A percentile compares a stretch with the other conserved stretches of the same genome.
Conservation (phyloP, 1,139 yeast genomes). For the Suhomyces anneliseae region DNA sequence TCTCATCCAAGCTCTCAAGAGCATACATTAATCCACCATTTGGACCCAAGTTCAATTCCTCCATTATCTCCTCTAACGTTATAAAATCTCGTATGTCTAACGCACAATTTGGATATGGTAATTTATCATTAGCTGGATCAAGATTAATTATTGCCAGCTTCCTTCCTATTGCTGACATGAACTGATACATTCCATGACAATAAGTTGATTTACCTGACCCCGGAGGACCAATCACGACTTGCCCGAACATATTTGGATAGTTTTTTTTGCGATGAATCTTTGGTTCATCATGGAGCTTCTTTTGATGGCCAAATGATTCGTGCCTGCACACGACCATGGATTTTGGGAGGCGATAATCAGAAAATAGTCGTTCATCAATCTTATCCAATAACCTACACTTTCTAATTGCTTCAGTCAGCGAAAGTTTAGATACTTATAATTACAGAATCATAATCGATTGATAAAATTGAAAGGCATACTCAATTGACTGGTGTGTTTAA, state of each 20-base stretch:
- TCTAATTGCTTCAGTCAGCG: too few relatives aligned
- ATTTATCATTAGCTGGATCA: constrained; percentile 90
- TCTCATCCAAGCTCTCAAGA: constrained; percentile 58
- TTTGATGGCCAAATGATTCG: neutral
- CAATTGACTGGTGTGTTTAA: neutral
- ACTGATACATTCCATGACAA: constrained; percentile 89
- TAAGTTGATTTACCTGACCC: constrained; percentile 97
- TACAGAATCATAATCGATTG: too few relatives aligned
- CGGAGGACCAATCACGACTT: constrained; percentile 95
- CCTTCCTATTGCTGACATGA: constrained; percentile 89
- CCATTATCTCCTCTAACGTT: constrained; percentile 88
- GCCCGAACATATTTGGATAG: constrained; percentile 59
- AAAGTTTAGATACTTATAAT: too few relatives aligned
- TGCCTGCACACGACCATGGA: neutral
- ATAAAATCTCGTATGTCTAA: constrained; percentile 87
- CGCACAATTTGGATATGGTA: constrained; percentile 73
- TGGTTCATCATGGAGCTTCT: neutral
- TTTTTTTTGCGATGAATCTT: neutral
- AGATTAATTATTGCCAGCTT: constrained; percentile 78
- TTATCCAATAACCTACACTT: too few relatives aligned
- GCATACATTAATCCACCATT: constrained; percentile 95
- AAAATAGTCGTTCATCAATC: neutral
- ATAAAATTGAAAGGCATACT: neutral
- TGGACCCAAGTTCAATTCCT: constrained; percentile 78
- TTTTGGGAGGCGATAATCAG: neutral